A percentile compares a stretch with the other conserved stretches of the same genome.
These are phyloP conservation scores for Perkinsus olseni DNA, from an alignment of 169 alveolate species.

Conservation along the genomic window DNA sequence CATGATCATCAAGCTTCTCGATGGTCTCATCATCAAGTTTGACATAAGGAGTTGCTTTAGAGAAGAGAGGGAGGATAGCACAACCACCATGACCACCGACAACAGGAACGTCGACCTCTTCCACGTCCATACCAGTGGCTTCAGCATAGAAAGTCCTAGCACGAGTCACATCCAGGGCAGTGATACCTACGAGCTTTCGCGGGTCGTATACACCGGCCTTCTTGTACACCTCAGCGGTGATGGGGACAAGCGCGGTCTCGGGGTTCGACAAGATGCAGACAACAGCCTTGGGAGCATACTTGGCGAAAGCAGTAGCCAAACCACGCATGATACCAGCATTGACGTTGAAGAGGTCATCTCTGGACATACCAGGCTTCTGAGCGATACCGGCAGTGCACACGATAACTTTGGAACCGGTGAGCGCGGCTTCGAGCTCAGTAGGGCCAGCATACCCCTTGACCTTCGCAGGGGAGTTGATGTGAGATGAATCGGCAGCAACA, in stretches of 20 bases:
- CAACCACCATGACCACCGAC: slow-evolving; percentile 49
- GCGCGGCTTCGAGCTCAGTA: slow-evolving; percentile 16
- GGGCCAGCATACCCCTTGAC: slow-evolving; percentile 34
- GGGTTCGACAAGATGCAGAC: slow-evolving; percentile 45
- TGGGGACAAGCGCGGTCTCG: slow-evolving; percentile 33
- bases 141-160: slow-evolving; percentile 38
- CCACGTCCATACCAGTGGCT: slow-evolving; percentile 16
- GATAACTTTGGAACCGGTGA: slow-evolving; percentile 39
- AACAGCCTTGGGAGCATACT: slow-evolving; percentile 39
- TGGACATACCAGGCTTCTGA: slow-evolving; percentile 42
- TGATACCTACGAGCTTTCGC: slow-evolving; percentile 42
- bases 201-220: slow-evolving; percentile 36
- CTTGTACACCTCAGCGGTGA: slow-evolving; percentile 12
- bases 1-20: neutral
- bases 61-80: slow-evolving; percentile 4
- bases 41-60: slow-evolving; percentile 13
- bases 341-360: slow-evolving; percentile 36
- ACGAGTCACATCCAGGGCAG: slow-evolving; percentile 45
- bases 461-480: slow-evolving; percentile 37
- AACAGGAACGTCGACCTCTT: slow-evolving; percentile 17
- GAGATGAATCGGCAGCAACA: slow-evolving; percentile 25
- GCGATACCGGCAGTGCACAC: slow-evolving; percentile 43
- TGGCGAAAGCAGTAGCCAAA: slow-evolving; percentile 38
- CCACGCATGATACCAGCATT: slow-evolving; percentile 37
- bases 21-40: neutral